Base-by-base conservation (phyloP, 2,329 filamentous ascomycete species). In the Xylariaceae sp. region DNA sequence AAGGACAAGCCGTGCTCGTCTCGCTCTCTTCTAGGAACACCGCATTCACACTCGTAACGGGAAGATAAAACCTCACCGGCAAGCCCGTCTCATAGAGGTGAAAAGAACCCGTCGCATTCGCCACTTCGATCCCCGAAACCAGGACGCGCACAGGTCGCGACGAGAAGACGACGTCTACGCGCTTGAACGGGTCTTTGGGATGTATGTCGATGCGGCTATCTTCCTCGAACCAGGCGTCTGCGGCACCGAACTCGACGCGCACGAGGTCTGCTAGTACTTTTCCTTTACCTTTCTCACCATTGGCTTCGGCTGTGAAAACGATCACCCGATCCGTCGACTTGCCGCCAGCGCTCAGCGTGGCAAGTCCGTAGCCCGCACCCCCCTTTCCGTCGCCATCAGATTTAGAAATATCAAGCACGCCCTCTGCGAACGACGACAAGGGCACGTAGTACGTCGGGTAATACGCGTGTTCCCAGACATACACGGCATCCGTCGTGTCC, bases 101-200 rank as follows among this genome's bases (percentile, higher is more conserved):
- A 45, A 84, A 77, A 1, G 67, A 62, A 0, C 79, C 75, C 14
- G 78, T 80, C 1, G 88, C 71, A 0, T 75, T 73, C 2, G 67
- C 68, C 2, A 82, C 83, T 6, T 52, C 43, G 7, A 83, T 14
- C 3, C 58, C 64, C 3, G 12, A 12, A 12, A 66, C 47, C 16
- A 56, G 45, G 33, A 89, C 75, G 9, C 79, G 75, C 29, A 89
- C 69, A 1, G 71, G 71, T 1, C 87, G 81, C 1, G 77, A 75
- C 0, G 85, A 87, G 1, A 76, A 75, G 4, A 89, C 70, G 23
- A 86, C 80, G 53, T 89, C 86, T 58, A 90, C 75, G 11, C 87
- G 80, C 63, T 87, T 87, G 73, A 83, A 88, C 0, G 87, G 87
- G 51, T 89, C 86, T 61, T 88, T 88, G 0, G 87, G 86, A 56